Evolutionary conservation across 2,329 filamentous ascomycete genomes (phyloP).

Genomic region (Paraconiothyrium sp.): DNA sequence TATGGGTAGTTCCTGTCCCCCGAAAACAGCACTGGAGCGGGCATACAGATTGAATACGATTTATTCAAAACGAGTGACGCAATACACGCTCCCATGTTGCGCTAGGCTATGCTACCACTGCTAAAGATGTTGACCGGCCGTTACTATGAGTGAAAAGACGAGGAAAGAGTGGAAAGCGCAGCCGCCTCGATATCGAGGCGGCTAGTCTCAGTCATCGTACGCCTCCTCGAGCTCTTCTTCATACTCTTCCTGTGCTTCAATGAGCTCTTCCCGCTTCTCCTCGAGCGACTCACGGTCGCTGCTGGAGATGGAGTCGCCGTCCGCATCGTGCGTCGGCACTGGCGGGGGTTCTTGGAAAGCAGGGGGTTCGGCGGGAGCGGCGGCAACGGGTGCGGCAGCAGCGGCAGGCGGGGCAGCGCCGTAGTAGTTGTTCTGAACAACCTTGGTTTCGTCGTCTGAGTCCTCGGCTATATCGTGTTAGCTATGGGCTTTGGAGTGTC

Average conservation of each 20-base stretch:
- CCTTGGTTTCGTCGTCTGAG: slow-evolving; percentile 40
- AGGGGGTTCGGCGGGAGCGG: slow-evolving; percentile 16
- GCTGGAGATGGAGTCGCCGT: slow-evolving; percentile 52
- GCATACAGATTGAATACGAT: not conserved
- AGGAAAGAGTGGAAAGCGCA: not conserved
- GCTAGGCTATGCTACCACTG: slow-evolving; percentile 23
- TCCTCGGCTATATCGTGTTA: slow-evolving; percentile 38
- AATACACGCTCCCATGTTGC: slow-evolving; percentile 1
- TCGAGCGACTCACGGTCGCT: slow-evolving; percentile 55
- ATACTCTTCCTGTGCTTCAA: slow-evolving; percentile 64
- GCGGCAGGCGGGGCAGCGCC: slow-evolving; percentile 20
- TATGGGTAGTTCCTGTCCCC: not conserved
- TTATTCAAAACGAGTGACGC: slow-evolving; percentile 18
- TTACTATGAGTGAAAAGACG: not conserved
- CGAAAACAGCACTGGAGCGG: not conserved
- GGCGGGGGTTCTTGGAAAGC: slow-evolving; percentile 41
- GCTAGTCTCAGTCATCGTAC: slow-evolving; percentile 37
- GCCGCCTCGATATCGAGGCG: slow-evolving; percentile 10
- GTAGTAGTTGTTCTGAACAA: slow-evolving; percentile 12
- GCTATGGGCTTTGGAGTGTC: slow-evolving; percentile 11
- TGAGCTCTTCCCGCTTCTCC: slow-evolving; percentile 63
- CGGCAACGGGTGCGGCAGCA: slow-evolving; percentile 19
- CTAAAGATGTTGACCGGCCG: slow-evolving; percentile 6
- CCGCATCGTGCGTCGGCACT: slow-evolving; percentile 53
- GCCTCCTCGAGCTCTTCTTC: slow-evolving; percentile 56